Conservation (phyloP, 2,329 filamentous ascomycete genomes). For the Raffaelea arxii region DNA sequence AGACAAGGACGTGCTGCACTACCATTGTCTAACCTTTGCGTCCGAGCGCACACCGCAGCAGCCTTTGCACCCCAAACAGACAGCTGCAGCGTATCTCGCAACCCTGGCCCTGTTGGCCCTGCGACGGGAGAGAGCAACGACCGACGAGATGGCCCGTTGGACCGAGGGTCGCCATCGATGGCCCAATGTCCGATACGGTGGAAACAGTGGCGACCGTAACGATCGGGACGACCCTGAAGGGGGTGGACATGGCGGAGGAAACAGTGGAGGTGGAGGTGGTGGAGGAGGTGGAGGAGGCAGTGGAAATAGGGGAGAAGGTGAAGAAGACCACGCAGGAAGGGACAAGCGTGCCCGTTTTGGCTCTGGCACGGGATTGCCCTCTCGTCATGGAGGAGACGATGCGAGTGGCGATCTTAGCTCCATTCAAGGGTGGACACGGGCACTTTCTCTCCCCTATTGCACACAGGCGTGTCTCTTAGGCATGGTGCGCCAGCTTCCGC, state of each 20-base stretch:
- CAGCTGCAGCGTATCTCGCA: constrained; percentile 4
- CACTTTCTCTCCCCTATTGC: not conserved
- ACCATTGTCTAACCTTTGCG: constrained; percentile 2
- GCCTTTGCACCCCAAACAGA: not conserved
- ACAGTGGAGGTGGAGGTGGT: not conserved
- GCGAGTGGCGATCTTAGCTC: not conserved
- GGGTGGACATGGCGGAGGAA: not conserved
- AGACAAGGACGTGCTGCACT: constrained; percentile 7
- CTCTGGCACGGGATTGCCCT: not conserved
- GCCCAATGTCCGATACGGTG: not conserved
- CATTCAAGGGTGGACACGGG: not conserved
- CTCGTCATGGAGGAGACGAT: not conserved
- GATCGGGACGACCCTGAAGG: not conserved
- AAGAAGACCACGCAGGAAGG: too few species aligned
- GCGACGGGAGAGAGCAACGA: not conserved
- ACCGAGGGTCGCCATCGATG: not conserved
- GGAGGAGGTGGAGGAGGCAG: not conserved
- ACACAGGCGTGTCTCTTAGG: not conserved
- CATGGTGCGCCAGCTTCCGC: not conserved
- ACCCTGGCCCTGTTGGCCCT: constrained; percentile 2
- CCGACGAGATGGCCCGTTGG: constrained; percentile 1
- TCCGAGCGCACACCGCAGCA: not conserved
- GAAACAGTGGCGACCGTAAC: not conserved
- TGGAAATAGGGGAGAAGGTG: not conserved
- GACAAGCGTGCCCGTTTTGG: too few species aligned